Percentiles rank a stretch among this genome's conserved stretches.
Evolutionary conservation across 331 rosid genomes (phyloP).

Genomic region (Acacia pycnantha): DNA sequence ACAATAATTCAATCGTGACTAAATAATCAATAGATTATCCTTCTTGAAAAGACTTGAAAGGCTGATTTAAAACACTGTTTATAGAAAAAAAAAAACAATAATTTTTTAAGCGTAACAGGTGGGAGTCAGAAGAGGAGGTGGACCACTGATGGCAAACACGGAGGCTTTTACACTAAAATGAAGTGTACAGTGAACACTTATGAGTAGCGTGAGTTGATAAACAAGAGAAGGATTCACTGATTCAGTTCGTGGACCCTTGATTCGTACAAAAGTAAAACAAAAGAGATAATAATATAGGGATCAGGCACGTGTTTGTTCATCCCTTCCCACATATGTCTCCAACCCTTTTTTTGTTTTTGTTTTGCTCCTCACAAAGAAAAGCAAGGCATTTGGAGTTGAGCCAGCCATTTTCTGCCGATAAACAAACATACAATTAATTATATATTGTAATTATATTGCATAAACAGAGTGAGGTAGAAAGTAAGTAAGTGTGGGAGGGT

Average conservation of each 20-base stretch:
- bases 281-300: too few relatives aligned
- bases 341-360: too few relatives aligned
- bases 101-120: not conserved
- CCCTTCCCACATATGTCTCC: not conserved
- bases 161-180: too few relatives aligned
- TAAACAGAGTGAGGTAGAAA: not conserved
- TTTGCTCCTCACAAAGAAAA: not conserved
- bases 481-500: not conserved
- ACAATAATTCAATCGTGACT: too few relatives aligned
- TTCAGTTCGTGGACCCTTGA: not conserved
- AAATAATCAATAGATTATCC: too few relatives aligned
- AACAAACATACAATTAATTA: too few relatives aligned
- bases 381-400: too few relatives aligned
- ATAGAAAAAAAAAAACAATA: too few relatives aligned
- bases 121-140: not conserved
- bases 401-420: too few relatives aligned
- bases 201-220: not conserved
- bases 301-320: not conserved
- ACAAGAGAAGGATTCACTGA: not conserved
- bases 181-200: not conserved
- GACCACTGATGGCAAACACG: not conserved
- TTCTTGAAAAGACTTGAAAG: too few relatives aligned
- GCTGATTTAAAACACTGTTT: too few relatives aligned
- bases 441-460: not conserved
- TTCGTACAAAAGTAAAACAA: not conserved